These are phyloP conservation scores for Clonostachys sp. DNA, from an alignment of 2,329 filamentous ascomycete species.

Conservation along the genomic window DNA sequence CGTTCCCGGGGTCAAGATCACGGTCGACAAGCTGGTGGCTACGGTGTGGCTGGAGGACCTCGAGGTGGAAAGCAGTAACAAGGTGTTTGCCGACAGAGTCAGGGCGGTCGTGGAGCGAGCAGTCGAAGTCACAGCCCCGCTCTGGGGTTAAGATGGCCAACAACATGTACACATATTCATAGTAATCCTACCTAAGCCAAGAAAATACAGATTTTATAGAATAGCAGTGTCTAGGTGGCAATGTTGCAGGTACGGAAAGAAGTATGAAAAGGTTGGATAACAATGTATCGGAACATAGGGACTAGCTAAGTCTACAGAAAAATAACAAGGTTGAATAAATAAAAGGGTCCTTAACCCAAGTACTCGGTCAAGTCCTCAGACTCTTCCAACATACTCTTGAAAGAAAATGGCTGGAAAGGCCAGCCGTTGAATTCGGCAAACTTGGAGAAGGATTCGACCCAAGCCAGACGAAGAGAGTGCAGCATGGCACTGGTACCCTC, in stretches of 20 bases:
- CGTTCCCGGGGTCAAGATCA: constrained; percentile 82
- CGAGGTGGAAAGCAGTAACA: constrained; percentile 81
- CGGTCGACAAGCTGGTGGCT: constrained; percentile 81
- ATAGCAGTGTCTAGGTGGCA: background rate
- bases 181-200: background rate
- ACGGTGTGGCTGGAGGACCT: constrained; percentile 89
- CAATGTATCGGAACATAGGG: background rate
- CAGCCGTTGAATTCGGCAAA: constrained; percentile 90
- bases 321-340: constrained; percentile 9
- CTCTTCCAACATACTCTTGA: constrained; percentile 79
- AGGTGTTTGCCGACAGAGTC: constrained; percentile 77
- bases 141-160: constrained; percentile 45
- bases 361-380: constrained; percentile 60
- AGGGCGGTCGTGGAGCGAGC: constrained; percentile 85
- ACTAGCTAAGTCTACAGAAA: constrained; percentile 2
- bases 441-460: constrained; percentile 98
- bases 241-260: background rate
- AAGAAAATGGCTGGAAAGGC: constrained; percentile 85
- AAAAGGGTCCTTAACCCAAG: constrained; percentile 29
- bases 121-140: constrained; percentile 77
- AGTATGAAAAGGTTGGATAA: background rate
- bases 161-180: background rate
- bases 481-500: constrained; percentile 95
- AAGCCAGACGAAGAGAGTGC: constrained; percentile 85
- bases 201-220: background rate